Evolutionary conservation across 1,139 yeast genomes (phyloP), one percentile per base, ranked within the genome.

Genomic region (Diutina rugosa): DNA sequence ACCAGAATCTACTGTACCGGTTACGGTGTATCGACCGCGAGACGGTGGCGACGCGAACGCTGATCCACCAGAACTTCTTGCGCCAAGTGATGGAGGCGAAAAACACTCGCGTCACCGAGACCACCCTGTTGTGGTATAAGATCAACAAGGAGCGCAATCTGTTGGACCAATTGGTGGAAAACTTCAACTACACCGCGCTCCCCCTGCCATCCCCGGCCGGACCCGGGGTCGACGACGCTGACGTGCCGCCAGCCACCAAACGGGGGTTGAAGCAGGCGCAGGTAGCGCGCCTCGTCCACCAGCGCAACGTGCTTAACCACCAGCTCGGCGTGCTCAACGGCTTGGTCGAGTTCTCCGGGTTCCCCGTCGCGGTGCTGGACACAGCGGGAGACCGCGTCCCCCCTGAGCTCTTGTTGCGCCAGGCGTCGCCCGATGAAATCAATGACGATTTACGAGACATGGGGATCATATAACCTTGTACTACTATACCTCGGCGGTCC

Each of bases 41-140:
- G 66, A 90, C 96, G 0, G 74, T 82, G 44, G 96, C 97, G 0
- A 78, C 83, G 41, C 73, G 98, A 59, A 86, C 88, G 6, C 81
- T 85, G 58, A 80, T 90, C 51, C 97, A 91, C 67, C 98, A 93
- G 68, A 90, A 90, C 67, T 90, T 81, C 67, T 71, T 82, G 66
- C 87, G 86, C 64, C 79, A 81, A 60, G 73, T 82, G 54, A 82
- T 85, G 64, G 96, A 90, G 65, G 69, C 80, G 55, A 86, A 91
- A 60, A 79, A 79, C 58, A 74, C 76, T 46, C 76, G 90, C 74
- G 78, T 93, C 56, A 77, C 81, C 58, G 78, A 82, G 21, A 88
- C 96, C 5, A 91, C 98, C 1, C 82, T 88, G 55, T 79, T 83
- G 62, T 93, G 99, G 98, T 93, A 93, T 71, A 86, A 87, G 62